Evolutionary conservation across 345 rosid species (phyloP), one percentile per base, ranked within the genome.

Genomic region (Moricandia arvensis): DNA sequence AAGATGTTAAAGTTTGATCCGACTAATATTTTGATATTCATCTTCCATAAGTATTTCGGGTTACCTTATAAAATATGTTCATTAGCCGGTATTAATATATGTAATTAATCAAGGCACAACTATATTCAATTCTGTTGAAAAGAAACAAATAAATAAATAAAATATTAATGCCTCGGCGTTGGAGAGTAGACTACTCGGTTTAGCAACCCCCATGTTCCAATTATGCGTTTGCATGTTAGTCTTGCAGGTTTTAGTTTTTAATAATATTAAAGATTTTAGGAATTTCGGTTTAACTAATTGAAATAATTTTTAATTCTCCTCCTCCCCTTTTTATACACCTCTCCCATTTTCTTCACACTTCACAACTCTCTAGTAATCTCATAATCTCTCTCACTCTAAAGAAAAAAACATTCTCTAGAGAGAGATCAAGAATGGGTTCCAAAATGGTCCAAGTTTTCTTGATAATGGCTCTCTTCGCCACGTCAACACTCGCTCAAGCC

Each of bases 201-300:
- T 47, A 47, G 69, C 66, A 76, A 69, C 31, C 51, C 54, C 76
- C 80, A 77, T 77, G 80, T 77, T 77, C 71, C 75, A 77, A 70
- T 71, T 77, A 77, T 77, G 75, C 76, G 71, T 63, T 70, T 70
- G 80, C 80, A 76, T 76, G 80, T 71, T 77, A 77, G 72, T 64
- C 55, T 77, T 77, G 72, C 71, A 45, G 37, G 27, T 27, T 17
- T 8, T 2, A 12, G 3, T 31, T 68, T 15, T 54, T 2, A 29
- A 29, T 29, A n/a, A 62, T 31, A 55, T 24, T 43, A 77, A 41
- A 71, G 63, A 77, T 49, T 26, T 49, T 31, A 69, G 55, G 72
- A 71, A 77, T 77, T 72, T 71, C 41, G 31, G 24, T 58, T 77
- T 62, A 71, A 13, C 30, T 71, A 77, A 58, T 65, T 54, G 9